These are phyloP conservation scores for Castanopsis chinensis DNA, from an alignment of 306 rosid genomes.

Conservation along the genomic window DNA sequence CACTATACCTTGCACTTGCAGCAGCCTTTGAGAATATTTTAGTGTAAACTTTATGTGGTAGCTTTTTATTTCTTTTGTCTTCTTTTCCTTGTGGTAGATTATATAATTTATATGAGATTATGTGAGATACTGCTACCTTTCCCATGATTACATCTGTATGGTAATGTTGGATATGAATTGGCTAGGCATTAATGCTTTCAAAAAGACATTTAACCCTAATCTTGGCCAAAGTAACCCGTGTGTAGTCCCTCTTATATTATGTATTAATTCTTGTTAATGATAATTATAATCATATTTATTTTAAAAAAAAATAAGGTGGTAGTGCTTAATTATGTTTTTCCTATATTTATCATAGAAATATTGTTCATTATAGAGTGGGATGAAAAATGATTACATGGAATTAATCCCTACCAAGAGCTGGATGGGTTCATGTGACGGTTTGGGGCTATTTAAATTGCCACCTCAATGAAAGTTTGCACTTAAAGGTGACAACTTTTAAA, in stretches of 20 bases:
- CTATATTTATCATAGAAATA: slow-evolving; percentile 17
- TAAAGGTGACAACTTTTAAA: slow-evolving; percentile 45
- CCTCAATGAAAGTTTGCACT: slow-evolving; percentile 37
- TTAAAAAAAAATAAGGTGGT: not conserved
- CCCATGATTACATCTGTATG: slow-evolving; percentile 57
- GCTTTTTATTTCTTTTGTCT: slow-evolving; percentile 40
- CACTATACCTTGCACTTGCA: slow-evolving; percentile 20
- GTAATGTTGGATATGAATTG: slow-evolving; percentile 32
- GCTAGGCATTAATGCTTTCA: slow-evolving; percentile 29
- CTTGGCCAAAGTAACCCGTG: slow-evolving; percentile 12
- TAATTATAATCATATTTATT: slow-evolving; percentile 22
- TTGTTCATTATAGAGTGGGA: slow-evolving; percentile 39
- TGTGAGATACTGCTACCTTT: slow-evolving; percentile 49
- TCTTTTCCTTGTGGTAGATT: slow-evolving; percentile 48
- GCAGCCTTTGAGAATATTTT: not conserved
- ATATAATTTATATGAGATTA: slow-evolving; percentile 58
- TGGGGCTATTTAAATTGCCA: slow-evolving; percentile 34
- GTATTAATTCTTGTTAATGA: slow-evolving; percentile 33
- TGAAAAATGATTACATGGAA: slow-evolving; percentile 40
- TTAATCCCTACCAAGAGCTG: slow-evolving; percentile 38
- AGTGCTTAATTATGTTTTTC: slow-evolving; percentile 30
- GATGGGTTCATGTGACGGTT: slow-evolving; percentile 51
- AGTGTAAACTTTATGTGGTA: slow-evolving; percentile 22
- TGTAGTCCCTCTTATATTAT: slow-evolving; percentile 20
- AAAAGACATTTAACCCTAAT: slow-evolving; percentile 15